Evolutionary conservation across 495 filamentous ascomycete species (phyloP).

Genomic region (Paragyromitra xinjiangensis): DNA sequence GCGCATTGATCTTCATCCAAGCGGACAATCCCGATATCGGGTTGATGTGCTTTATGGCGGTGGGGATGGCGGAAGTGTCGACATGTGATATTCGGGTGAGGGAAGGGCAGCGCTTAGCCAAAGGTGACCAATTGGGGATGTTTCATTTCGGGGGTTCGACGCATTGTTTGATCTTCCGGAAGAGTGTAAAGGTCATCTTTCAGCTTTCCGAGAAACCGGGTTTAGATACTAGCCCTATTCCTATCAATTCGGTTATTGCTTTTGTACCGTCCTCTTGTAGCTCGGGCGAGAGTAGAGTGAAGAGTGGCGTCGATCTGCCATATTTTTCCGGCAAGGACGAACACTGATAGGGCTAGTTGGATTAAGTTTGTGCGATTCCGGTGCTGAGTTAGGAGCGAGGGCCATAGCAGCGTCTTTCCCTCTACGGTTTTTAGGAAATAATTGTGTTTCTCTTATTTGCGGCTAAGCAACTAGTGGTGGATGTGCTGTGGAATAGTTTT

Average conservation of each 20-base stretch:
- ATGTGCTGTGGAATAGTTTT: too few species aligned
- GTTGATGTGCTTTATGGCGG: constrained; percentile 70
- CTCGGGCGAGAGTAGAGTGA: too few species aligned
- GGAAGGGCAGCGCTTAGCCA: constrained; percentile 68
- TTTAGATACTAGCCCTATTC: not conserved
- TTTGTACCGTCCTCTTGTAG: constrained; percentile 19
- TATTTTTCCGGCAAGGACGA: too few species aligned
- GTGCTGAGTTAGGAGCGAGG: too few species aligned
- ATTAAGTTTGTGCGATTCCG: too few species aligned
- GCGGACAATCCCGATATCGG: constrained; percentile 73
- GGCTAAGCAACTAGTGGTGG: too few species aligned
- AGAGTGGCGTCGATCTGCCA: too few species aligned
- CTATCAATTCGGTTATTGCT: constrained; percentile 13
- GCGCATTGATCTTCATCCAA: constrained; percentile 76
- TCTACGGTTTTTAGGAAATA: too few species aligned
- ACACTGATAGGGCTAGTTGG: too few species aligned
- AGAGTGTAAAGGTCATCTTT: constrained; percentile 24
- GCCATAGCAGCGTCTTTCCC: too few species aligned
- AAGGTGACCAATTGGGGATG: constrained; percentile 75
- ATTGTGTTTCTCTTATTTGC: too few species aligned
- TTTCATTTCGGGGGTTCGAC: constrained; percentile 78
- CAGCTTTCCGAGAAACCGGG: constrained; percentile 24
- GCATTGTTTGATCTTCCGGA: constrained; percentile 69
- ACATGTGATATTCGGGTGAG: constrained; percentile 72
- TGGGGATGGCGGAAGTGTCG: constrained; percentile 77